These are phyloP conservation scores for Zygoascus meyerae DNA, from an alignment of 1,139 yeast genomes.

Conservation along the genomic window DNA sequence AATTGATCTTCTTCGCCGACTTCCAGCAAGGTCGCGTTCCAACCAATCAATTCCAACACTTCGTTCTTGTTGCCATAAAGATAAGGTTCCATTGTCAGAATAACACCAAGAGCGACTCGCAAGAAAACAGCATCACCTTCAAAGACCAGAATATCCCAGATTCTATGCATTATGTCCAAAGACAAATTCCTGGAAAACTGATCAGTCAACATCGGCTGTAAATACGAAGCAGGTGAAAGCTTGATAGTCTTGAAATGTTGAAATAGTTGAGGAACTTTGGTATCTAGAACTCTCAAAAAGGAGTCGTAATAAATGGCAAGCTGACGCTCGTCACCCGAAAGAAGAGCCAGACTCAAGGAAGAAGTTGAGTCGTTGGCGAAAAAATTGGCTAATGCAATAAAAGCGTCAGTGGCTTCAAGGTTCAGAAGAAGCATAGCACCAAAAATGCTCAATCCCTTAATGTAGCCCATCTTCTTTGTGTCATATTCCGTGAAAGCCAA, in stretches of 20 bases:
- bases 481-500: conserved; percentile 31
- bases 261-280: conserved; percentile 42
- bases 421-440: conserved; percentile 42
- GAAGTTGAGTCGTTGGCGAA: conserved; percentile 33
- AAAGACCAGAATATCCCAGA: conserved; percentile 56
- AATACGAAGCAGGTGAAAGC: conserved; percentile 35
- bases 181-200: conserved; percentile 37
- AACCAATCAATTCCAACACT: conserved; percentile 35
- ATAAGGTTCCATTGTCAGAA: conserved; percentile 45
- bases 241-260: conserved; percentile 45
- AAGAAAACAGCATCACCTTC: conserved; percentile 52
- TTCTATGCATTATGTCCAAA: conserved; percentile 36
- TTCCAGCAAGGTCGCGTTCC: conserved; percentile 32
- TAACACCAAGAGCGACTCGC: conserved; percentile 45
- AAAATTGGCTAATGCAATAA: conserved; percentile 43
- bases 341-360: conserved; percentile 29
- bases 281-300: conserved; percentile 44
- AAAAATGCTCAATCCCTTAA: conserved; percentile 26
- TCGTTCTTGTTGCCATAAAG: conserved; percentile 49
- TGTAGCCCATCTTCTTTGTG: conserved; percentile 24
- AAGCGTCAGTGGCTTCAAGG: conserved; percentile 38
- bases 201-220: conserved; percentile 36
- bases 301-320: conserved; percentile 36
- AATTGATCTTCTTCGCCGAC: conserved; percentile 50
- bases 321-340: conserved; percentile 26